Base-by-base conservation (phyloP, 768 basidiomycete species). In the Dictyophora rubrovolvata region DNA sequence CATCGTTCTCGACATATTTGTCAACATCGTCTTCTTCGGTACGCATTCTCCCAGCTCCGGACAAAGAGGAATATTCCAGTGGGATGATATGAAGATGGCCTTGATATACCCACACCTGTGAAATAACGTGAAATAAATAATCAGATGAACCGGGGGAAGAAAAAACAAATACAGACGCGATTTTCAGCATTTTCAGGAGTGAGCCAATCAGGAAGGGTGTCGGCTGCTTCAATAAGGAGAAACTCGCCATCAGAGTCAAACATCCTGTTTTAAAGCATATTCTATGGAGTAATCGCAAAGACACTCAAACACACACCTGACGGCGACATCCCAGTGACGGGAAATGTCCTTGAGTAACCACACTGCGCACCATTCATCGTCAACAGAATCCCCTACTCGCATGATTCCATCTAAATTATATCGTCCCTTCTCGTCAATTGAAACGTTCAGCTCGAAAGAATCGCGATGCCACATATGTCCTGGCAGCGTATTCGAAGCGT, bases 361-460 rank as follows among this genome's bases (percentile, higher is more conserved):
- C 17, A 97, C 93, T 14, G 81, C 78, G 68, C 85, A 86, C 96
- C 96, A 99, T 71, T 99, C 96, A 66, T 99, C 96, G 70, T 99
- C 94, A n/a, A 98, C 80, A 55, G 85, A 89, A 71, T 99, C 96
- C 2, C 96, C 95, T 21, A 98, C 89, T 49, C 93, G 77, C 85
- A 94, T 89, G 49, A 77, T 74, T 9, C 94, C 93, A 54, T 73
- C 61, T 17, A 66, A 67, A 5, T 68, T 67, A 14, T 70, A 65
- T 53, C 23, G 57, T 37, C 12, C 20, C 63, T 83, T 74, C 20
- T 75, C 69, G 53, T 82, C 73, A 49, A 69, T 62, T 8, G 77
- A 79, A 17, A 87, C 77, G 66, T 88, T 89, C 61, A 91, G 73
- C 67, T 90, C 86, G 64, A 92, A 92, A 10, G 81, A 66, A 71